Evolutionary conservation across 495 filamentous ascomycete species (phyloP).

Genomic region (Pyrenopolyporus hunteri): DNA sequence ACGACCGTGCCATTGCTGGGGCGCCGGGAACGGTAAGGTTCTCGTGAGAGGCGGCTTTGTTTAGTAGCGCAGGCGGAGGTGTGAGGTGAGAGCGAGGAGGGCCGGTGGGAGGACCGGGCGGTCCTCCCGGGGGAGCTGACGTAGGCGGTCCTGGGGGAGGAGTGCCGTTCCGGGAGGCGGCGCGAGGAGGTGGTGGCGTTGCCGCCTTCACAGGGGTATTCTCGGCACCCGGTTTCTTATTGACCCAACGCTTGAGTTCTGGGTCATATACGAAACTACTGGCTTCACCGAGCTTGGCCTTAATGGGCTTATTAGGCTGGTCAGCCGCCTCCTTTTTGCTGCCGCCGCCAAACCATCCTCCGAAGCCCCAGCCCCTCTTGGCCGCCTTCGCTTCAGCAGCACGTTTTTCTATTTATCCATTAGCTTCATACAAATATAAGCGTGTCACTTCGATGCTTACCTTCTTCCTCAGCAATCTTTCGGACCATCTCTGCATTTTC

Average conservation of each 20-base stretch:
- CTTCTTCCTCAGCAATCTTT: slow-evolving; percentile 86
- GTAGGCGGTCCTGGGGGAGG: slow-evolving; percentile 38
- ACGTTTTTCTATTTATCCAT: slow-evolving; percentile 36
- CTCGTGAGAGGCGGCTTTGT: slow-evolving; percentile 36
- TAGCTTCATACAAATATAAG: slow-evolving; percentile 34
- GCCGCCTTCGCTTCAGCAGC: slow-evolving; percentile 44
- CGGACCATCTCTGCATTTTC: slow-evolving; percentile 80
- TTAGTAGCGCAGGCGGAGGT: slow-evolving; percentile 33
- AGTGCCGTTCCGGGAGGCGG: slow-evolving; percentile 45
- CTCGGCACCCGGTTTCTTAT: slow-evolving; percentile 81
- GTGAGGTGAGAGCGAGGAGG: slow-evolving; percentile 42
- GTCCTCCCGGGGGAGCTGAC: slow-evolving; percentile 38
- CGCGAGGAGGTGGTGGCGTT: slow-evolving; percentile 58
- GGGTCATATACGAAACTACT: slow-evolving; percentile 93
- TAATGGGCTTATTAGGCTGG: slow-evolving; percentile 72
- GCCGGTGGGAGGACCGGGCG: slow-evolving; percentile 43
- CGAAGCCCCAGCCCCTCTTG: slow-evolving; percentile 84
- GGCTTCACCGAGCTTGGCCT: slow-evolving; percentile 93
- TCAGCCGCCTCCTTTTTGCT: slow-evolving; percentile 67
- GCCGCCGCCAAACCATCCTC: slow-evolving; percentile 76
- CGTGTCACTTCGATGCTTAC: slow-evolving; percentile 46
- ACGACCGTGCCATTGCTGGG: slow-evolving; percentile 53
- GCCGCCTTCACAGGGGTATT: slow-evolving; percentile 52
- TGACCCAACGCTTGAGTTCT: slow-evolving; percentile 95
- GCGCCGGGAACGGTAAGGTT: slow-evolving; percentile 41